Conservation (phyloP, 768 basidiomycete species). For the Rhizopogon vinicolor region DNA sequence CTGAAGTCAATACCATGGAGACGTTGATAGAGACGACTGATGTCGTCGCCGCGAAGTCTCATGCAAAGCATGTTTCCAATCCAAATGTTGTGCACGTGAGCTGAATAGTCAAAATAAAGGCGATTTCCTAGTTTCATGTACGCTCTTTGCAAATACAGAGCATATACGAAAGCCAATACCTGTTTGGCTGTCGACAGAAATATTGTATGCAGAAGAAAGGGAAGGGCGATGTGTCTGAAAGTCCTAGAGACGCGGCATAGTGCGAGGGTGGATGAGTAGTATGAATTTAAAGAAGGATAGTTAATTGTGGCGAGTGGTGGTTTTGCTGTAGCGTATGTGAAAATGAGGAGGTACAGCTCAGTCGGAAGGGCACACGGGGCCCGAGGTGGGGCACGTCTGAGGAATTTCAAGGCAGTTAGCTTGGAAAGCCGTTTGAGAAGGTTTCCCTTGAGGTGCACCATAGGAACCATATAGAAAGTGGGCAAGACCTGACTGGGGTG, state of each 20-base stretch:
- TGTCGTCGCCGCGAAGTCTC: no score
- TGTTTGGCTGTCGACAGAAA: conserved; percentile 14
- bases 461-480: no score
- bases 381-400: no score
- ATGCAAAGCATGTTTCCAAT: conserved; percentile 10
- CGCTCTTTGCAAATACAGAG: conserved; percentile 22
- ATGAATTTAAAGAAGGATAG: not conserved
- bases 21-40: conserved; percentile 3
- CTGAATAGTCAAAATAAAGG: conserved; percentile 28
- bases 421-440: no score
- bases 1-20: conserved; percentile 17
- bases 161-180: conserved; percentile 24
- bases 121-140: conserved; percentile 10
- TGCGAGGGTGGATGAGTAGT: conserved; percentile 22
- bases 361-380: conserved; percentile 9
- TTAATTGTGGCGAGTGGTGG: not conserved
- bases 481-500: no score
- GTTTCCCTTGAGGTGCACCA: no score
- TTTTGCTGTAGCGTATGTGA: conserved; percentile 19
- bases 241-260: conserved; percentile 30
- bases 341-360: conserved; percentile 32
- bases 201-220: conserved; percentile 34
- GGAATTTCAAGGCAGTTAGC: no score
- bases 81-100: conserved; percentile 31
- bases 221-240: conserved; percentile 32